Percentiles rank a stretch among this genome's conserved stretches.
Evolutionary conservation across 495 filamentous ascomycete species (phyloP).

Genomic region (Chaetomium tenue): DNA sequence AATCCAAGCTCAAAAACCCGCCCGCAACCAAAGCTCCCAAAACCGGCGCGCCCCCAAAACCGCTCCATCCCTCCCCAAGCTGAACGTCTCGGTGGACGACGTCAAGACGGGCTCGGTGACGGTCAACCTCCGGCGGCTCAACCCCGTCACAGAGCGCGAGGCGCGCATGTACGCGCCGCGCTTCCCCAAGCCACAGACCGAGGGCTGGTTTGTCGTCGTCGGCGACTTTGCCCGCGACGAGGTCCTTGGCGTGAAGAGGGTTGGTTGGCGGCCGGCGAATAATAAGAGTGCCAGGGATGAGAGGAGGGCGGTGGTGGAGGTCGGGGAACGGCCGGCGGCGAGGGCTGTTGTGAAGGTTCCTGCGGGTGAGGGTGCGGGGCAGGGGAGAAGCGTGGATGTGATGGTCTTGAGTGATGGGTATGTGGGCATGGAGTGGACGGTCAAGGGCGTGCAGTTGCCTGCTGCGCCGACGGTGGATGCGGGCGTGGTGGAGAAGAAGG

Average conservation of each 20-base stretch:
- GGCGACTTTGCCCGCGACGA: constrained; percentile 65
- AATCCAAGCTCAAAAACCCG: constrained; percentile 28
- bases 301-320: constrained; percentile 25
- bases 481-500: constrained; percentile 25
- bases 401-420: constrained; percentile 82
- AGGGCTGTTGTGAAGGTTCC: constrained; percentile 60
- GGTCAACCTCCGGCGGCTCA: constrained; percentile 64
- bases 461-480: constrained; percentile 22
- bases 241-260: constrained; percentile 78
- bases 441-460: constrained; percentile 29
- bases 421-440: constrained; percentile 70
- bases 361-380: constrained; percentile 42
- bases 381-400: constrained; percentile 61
- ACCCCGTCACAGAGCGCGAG: constrained; percentile 59
- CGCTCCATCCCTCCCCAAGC: constrained; percentile 60
- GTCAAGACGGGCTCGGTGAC: constrained; percentile 61
- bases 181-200: constrained; percentile 92
- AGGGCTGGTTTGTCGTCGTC: constrained; percentile 87
- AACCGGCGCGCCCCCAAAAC: constrained; percentile 55
- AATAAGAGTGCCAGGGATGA: constrained; percentile 22
- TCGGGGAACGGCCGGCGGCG: constrained; percentile 43
- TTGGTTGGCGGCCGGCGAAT: constrained; percentile 59
- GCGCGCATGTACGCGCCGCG: constrained; percentile 77
- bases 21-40: constrained; percentile 34
- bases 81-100: constrained; percentile 61